phyloP scores from a whole-genome alignment of 306 rosid species.

The Spatholobus suberectus region DNA sequence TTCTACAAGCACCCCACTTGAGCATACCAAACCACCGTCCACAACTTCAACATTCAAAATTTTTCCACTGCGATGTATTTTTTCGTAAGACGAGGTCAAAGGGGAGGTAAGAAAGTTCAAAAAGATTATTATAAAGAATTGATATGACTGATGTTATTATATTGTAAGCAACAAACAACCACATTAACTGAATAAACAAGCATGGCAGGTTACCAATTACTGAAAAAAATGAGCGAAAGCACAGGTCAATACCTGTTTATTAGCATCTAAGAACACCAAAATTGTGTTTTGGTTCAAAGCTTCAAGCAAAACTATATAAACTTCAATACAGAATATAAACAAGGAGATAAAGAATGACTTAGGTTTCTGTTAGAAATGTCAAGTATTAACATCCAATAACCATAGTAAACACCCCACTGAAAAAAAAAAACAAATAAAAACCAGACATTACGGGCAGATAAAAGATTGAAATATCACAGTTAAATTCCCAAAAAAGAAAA shows the following conservation, averaged over 20 bases:
- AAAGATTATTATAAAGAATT: not conserved
- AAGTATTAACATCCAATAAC: not conserved
- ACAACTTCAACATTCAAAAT: constrained; percentile 83
- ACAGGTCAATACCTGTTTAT: not conserved
- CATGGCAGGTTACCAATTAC: not conserved
- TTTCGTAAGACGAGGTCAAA: not conserved
- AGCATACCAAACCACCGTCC: constrained; percentile 96
- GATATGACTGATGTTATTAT: not conserved
- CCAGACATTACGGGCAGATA: not conserved
- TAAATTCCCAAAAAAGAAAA: not conserved
- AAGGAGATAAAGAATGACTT: not conserved
- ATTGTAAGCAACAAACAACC: constrained; percentile 21
- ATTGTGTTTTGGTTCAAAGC: constrained; percentile 3
- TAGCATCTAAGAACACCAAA: constrained; percentile 37
- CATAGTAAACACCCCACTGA: no score
- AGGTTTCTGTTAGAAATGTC: not conserved
- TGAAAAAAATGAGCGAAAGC: constrained; percentile 16
- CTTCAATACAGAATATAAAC: not conserved
- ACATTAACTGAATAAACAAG: constrained; percentile 18
- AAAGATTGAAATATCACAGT: not conserved
- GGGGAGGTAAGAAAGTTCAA: not conserved
- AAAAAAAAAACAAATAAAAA: not conserved
- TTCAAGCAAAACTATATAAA: constrained; percentile 11
- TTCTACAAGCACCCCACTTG: constrained; percentile 93
- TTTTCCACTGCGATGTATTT: constrained; percentile 71